Percentiles rank a stretch among this genome's conserved stretches.
Conservation (phyloP, 441 rosid genomes). For the Mallotus repandus region DNA sequence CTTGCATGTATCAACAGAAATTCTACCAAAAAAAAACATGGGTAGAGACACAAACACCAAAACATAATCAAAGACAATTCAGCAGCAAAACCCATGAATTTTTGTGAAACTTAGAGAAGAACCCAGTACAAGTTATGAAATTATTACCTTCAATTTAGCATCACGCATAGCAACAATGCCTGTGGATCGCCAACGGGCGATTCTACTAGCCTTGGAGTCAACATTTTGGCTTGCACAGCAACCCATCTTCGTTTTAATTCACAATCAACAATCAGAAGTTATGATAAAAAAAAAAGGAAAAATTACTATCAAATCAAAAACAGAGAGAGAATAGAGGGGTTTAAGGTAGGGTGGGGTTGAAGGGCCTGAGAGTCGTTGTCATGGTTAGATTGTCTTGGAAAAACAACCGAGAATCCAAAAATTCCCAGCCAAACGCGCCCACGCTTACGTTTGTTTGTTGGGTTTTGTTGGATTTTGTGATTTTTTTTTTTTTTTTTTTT, state of each 20-base stretch:
- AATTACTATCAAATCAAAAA: neutral
- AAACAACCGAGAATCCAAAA: too few species aligned
- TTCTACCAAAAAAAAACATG: neutral
- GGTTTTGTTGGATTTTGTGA: too few species aligned
- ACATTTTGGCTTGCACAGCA: slow-evolving; percentile 69
- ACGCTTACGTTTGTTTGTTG: too few species aligned
- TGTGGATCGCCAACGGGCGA: slow-evolving; percentile 89
- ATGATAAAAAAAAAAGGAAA: neutral
- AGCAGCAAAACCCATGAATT: too few species aligned
- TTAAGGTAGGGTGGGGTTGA: too few species aligned
- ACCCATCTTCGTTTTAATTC: slow-evolving; percentile 49
- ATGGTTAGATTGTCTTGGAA: too few species aligned
- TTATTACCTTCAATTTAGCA: slow-evolving; percentile 75
- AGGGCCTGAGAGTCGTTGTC: too few species aligned
- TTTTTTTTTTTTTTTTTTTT: too few species aligned
- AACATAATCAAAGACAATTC: neutral
- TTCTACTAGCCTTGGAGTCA: slow-evolving; percentile 63
- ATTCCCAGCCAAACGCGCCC: too few species aligned
- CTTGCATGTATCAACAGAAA: neutral
- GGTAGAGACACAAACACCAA: neutral
- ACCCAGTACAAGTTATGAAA: neutral
- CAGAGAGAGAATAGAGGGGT: neutral
- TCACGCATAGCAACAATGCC: slow-evolving; percentile 91
- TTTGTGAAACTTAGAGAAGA: neutral
- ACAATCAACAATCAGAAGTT: neutral